Conservation (phyloP, 2,329 filamentous ascomycete species). For the Stagonosporopsis rhizophila region DNA sequence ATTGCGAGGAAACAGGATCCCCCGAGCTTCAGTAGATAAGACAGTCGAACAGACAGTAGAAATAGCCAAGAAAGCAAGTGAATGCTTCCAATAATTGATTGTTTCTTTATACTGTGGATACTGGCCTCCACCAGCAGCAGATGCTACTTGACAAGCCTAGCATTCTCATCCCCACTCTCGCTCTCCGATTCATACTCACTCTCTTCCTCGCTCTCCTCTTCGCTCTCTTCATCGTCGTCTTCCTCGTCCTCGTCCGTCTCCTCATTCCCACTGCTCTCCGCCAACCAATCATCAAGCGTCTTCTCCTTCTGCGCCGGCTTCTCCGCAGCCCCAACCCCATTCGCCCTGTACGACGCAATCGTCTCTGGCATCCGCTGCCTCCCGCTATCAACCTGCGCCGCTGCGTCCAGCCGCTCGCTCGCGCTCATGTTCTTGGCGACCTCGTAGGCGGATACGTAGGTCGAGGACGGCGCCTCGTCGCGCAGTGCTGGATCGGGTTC, state of each 20-base stretch:
- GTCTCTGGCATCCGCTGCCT: slow-evolving; percentile 47
- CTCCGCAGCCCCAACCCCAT: slow-evolving; percentile 37
- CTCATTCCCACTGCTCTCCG: slow-evolving; percentile 61
- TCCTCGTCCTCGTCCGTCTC: slow-evolving; percentile 60
- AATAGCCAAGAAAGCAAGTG: not conserved
- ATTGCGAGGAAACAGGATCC: no score
- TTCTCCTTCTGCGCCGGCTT: slow-evolving; percentile 64
- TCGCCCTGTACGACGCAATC: slow-evolving; percentile 51
- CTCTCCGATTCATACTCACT: slow-evolving; percentile 66
- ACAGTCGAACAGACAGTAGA: no score
- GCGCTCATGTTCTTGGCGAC: slow-evolving; percentile 60
- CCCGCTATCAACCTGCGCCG: slow-evolving; percentile 45
- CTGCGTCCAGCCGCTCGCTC: slow-evolving; percentile 69
- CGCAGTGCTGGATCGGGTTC: slow-evolving; percentile 81
- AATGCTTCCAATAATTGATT: not conserved
- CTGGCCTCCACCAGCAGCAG: no score
- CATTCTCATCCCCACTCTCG: slow-evolving; percentile 52
- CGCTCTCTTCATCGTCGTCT: slow-evolving; percentile 61
- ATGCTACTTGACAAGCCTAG: slow-evolving; percentile 46
- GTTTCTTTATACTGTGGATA: not conserved
- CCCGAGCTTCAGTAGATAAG: no score
- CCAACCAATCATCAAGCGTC: slow-evolving; percentile 92
- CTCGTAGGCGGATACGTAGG: slow-evolving; percentile 43
- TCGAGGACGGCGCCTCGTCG: slow-evolving; percentile 56
- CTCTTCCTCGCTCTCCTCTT: slow-evolving; percentile 62